A percentile compares a stretch with the other conserved stretches of the same genome.
Conservation (phyloP, 2,329 filamentous ascomycete species). For the Fusarium nisikadoi region DNA sequence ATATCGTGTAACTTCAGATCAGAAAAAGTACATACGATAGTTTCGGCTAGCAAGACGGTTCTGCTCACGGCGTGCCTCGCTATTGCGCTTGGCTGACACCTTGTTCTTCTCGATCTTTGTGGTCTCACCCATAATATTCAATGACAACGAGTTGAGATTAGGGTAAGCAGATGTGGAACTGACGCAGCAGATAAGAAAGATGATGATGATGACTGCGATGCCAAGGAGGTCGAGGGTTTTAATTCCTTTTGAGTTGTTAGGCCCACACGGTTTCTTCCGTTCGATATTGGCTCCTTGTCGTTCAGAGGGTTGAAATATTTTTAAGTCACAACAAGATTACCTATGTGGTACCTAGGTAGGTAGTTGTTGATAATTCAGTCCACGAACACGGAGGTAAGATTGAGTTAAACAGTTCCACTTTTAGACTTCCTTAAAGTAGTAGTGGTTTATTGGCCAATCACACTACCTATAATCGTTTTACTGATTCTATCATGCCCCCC, state of each 20-base stretch:
- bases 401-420: background rate
- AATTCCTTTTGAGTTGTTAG: background rate
- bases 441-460: conserved; percentile 15
- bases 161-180: conserved; percentile 1
- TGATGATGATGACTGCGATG: background rate
- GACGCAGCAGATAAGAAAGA: background rate
- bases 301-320: background rate
- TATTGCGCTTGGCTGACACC: conserved; percentile 34
- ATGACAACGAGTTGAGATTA: background rate
- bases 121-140: conserved; percentile 21
- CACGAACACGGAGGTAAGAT: background rate
- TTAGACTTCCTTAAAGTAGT: background rate
- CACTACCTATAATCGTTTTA: background rate
- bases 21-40: conserved; percentile 46
- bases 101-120: conserved; percentile 28
- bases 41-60: conserved; percentile 45
- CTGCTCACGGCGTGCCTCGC: conserved; percentile 43
- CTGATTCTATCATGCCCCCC: background rate
- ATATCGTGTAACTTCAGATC: conserved; percentile 15
- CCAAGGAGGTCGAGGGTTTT: background rate
- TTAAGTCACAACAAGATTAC: background rate
- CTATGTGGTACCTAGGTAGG: too few relatives aligned
- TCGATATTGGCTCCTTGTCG: background rate
- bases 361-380: background rate
- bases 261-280: too few relatives aligned